Percentiles rank a stretch among this genome's conserved stretches.
These are phyloP conservation scores for Conoideocrella luteorostrata DNA, from an alignment of 2,329 filamentous ascomycete genomes.

Conservation along the genomic window DNA sequence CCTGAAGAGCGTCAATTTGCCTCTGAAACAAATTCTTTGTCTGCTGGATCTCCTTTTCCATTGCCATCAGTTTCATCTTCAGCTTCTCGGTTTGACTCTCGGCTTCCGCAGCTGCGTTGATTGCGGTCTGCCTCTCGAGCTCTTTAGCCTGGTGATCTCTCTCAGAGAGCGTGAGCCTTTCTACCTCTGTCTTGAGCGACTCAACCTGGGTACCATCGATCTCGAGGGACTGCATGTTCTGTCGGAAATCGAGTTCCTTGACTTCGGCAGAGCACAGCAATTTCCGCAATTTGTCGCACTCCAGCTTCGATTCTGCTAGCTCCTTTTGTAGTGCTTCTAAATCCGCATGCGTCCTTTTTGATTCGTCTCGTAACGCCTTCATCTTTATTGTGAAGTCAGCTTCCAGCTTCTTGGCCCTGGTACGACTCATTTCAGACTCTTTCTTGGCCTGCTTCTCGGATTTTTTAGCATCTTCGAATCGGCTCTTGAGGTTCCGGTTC, in stretches of 20 bases:
- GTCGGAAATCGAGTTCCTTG: conserved; percentile 56
- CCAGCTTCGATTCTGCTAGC: conserved; percentile 49
- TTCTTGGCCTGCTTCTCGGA: conserved; percentile 63
- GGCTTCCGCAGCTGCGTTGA: conserved; percentile 52
- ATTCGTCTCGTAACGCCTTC: conserved; percentile 60
- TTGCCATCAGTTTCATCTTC: conserved; percentile 48
- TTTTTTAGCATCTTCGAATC: conserved; percentile 67
- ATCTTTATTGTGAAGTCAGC: conserved; percentile 62
- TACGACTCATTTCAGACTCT: conserved; percentile 65
- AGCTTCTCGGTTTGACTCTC: conserved; percentile 54
- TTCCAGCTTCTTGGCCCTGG: conserved; percentile 73
- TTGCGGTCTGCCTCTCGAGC: conserved; percentile 49
- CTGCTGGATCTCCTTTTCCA: conserved; percentile 40
- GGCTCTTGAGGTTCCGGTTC: conserved; percentile 66
- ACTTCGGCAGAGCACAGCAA: conserved; percentile 64
- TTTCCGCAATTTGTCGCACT: conserved; percentile 58
- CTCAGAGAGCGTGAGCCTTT: conserved; percentile 53
- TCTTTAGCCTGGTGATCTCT: conserved; percentile 60
- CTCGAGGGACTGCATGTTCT: conserved; percentile 58
- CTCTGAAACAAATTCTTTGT: conserved; percentile 37
- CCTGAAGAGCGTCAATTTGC: conserved; percentile 42
- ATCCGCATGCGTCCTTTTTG: conserved; percentile 56
- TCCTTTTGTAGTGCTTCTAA: conserved; percentile 51
- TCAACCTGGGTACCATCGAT: conserved; percentile 55
- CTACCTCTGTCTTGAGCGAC: conserved; percentile 51